Evolutionary conservation across 257 asterid genomes (phyloP), one percentile per base, ranked within the genome.

Genomic region (Solanum ossicruentum): DNA sequence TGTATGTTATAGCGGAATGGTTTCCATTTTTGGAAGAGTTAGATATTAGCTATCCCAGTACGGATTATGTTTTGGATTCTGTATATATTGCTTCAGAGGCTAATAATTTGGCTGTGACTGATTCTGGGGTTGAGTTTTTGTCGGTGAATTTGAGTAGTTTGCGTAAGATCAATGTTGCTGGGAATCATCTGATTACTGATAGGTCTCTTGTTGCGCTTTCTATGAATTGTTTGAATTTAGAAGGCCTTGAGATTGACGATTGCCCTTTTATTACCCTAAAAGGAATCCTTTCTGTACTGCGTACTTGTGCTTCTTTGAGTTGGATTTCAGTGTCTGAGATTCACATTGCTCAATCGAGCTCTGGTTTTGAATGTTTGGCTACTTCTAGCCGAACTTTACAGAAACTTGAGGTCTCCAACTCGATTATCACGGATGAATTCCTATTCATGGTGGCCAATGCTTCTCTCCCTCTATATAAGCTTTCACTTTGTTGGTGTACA

Each of bases 121-220:
- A 85, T 85, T 6, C n/a, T 10, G 88, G 86, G 32, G 23, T 86
- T 63, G 60, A 55, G 86, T 43, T 39, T 54, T 83, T 86, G 54
- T 57, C 84, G 32, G 10, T 32, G 39, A 86, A 43, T 61, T 18
- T 83, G 81, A 61, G 12, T 18, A 77, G 28, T 17, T 75, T 86
- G 86, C 72, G 81, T 12, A 86, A 65, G 61, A 73, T 86, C 10
- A 83, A 65, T 75, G 7, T 86, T 77, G 77, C 88, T 18, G 88
- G 88, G 77, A 86, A 86, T 86, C 71, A 83, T 77, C 52, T 81
- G 66, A 65, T 85, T 70, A 81, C 83, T 12, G 83, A 85, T 85
- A 85, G 43, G 65, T 85, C 85, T 4, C 57, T 85, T 81, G 57
- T 36, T 66, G 55, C 82, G 8, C 77, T 85, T 57, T 67, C 85